These are phyloP conservation scores for Sistotremastrum niveocremeum DNA, from an alignment of 768 basidiomycete species.

Conservation along the genomic window DNA sequence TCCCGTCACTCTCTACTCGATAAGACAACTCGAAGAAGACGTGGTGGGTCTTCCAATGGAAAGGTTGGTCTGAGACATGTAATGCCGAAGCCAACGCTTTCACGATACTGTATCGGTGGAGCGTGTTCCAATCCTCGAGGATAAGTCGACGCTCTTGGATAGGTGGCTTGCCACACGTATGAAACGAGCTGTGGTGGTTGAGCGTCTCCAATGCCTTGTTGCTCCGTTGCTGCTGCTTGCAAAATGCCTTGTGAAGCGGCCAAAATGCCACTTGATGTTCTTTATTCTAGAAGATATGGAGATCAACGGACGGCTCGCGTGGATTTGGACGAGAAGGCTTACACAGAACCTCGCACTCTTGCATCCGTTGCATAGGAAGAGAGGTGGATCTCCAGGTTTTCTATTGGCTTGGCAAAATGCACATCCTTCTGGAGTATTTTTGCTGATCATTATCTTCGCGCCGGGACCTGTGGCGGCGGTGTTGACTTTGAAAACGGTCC, in stretches of 20 bases:
- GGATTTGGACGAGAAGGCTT: not conserved
- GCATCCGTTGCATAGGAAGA: constrained; percentile 1
- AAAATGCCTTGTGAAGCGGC: not conserved
- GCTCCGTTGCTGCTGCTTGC: not conserved
- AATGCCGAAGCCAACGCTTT: not conserved
- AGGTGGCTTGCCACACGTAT: not conserved
- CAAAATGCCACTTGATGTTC: constrained; percentile 1
- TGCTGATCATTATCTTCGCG: no score
- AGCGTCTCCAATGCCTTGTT: no score
- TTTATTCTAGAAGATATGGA: not conserved
- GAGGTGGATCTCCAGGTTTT: not conserved
- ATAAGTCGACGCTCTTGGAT: not conserved
- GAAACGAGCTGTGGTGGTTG: no score
- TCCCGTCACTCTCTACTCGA: not conserved
- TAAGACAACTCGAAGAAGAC: not conserved
- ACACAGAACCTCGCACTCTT: constrained; percentile 1
- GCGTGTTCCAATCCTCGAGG: not conserved
- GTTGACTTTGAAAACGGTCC: no score
- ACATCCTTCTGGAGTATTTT: no score
- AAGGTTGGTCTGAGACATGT: not conserved
- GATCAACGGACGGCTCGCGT: not conserved
- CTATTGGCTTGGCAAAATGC: no score
- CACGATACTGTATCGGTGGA: not conserved
- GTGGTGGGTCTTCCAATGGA: not conserved
- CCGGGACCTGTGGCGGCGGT: no score